Percentiles rank a stretch among this genome's conserved stretches.
Evolutionary conservation across 2,329 filamentous ascomycete genomes (phyloP).

Genomic region (Immersiporthe knoxdaviesiana): DNA sequence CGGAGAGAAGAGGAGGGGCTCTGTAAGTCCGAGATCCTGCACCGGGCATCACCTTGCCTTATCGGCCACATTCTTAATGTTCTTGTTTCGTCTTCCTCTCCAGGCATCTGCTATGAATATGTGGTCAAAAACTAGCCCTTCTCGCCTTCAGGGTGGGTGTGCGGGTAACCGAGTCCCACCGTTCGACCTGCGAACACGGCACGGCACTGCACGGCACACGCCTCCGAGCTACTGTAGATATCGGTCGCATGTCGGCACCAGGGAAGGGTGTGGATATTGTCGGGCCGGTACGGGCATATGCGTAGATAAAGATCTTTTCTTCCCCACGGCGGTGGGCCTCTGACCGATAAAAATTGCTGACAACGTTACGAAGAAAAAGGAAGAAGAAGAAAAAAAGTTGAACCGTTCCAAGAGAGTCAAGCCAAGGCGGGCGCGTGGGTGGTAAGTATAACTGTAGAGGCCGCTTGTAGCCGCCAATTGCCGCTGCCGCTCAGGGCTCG

Average conservation of each 20-base stretch:
- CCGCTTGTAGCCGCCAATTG: constrained; percentile 3
- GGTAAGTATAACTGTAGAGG: background rate
- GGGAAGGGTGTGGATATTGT: background rate
- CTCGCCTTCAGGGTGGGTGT: background rate
- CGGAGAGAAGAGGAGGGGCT: background rate
- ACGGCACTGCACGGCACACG: background rate
- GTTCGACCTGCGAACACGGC: background rate
- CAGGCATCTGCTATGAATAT: background rate
- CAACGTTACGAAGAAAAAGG: no score
- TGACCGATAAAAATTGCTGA: background rate
- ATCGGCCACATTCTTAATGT: background rate
- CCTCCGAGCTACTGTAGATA: background rate
- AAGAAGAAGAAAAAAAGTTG: no score
- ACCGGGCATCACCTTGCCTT: background rate
- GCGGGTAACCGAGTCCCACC: background rate
- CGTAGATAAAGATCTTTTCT: background rate
- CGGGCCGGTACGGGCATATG: background rate
- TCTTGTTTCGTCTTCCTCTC: background rate
- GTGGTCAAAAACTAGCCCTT: background rate
- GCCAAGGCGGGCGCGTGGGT: background rate
- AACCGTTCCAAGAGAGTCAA: no score
- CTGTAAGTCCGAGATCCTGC: background rate
- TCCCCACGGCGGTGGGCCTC: background rate
- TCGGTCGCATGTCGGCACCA: background rate
- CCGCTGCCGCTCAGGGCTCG: background rate